Evolutionary conservation across 148 eudicot genomes (phyloP), one percentile per base, ranked within the genome.

Genomic region (Heliamphora exappendiculata): DNA sequence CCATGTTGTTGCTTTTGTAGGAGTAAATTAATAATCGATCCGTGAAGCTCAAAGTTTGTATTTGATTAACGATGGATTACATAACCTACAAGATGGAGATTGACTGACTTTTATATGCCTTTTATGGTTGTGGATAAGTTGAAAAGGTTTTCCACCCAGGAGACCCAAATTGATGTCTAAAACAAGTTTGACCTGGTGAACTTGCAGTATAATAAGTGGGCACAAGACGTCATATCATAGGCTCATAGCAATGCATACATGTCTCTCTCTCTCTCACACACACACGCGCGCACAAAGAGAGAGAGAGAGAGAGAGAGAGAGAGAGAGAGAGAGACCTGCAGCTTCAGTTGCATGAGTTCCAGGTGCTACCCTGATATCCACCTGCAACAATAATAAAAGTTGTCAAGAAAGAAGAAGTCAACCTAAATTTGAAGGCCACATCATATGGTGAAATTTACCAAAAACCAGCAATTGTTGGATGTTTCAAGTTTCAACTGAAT

Each of bases 321-420:
- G 66, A 66, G 72, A 78, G 70, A 63, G 79, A 82, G 84, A 73
- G 63, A 75, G 62, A 94, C 98, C 97, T 85, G 95, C 89, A 78
- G 89, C 95, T 87, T 94, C 98, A 20, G 97, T 91, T 13, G 97
- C 97, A 81, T 94, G 98, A 79, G 94, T 83, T 68, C 98, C 98
- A 29, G 98, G 98, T 22, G 98, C 98, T 68, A 93, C 91, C 86
- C 89, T 87, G 74, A 91, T 93, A 82, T 93, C 98, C 77, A 93
- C 90, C 97, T 93, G 79, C 47, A 78, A 81, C 47, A 75, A 50
- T 63, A 31, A 57, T 13, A 19, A 64, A 26, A 57, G 37, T 16
- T 19, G 42, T 53, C 65, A 50, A 72, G 11, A 47, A 31, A 34
- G 58, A 60, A 5, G n/a, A 33, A 44, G 19, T 42, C 66, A 60